Percentiles rank a stretch among this genome's conserved stretches.
These are phyloP conservation scores for Periconia sp. DNA, from an alignment of 2,329 filamentous ascomycete species.

Conservation along the genomic window DNA sequence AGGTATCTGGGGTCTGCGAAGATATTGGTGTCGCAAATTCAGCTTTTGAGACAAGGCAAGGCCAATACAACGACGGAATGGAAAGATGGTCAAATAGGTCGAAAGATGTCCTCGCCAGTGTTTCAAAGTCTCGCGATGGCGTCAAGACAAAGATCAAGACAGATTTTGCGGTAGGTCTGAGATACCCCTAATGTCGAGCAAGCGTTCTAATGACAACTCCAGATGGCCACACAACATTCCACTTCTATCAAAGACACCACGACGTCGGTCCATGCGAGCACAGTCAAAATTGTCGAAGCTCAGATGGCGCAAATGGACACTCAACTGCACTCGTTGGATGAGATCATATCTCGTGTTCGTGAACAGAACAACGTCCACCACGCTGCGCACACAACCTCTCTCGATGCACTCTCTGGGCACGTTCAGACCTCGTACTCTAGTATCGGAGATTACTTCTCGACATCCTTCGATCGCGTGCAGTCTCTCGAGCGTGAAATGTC, in stretches of 20 bases:
- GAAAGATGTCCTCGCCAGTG: conserved; percentile 70
- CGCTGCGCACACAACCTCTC: conserved; percentile 68
- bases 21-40: conserved; percentile 70
- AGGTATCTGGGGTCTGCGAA: conserved; percentile 67
- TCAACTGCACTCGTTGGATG: conserved; percentile 90
- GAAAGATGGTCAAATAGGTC: conserved; percentile 75
- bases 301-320: conserved; percentile 85
- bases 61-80: conserved; percentile 73
- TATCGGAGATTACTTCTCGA: conserved; percentile 73
- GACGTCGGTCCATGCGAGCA: conserved; percentile 87
- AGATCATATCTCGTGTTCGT: conserved; percentile 83
- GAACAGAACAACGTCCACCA: conserved; percentile 82
- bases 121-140: conserved; percentile 74
- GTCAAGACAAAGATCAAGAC: conserved; percentile 83
- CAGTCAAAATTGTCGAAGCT: conserved; percentile 84
- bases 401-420: conserved; percentile 69
- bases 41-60: conserved; percentile 68
- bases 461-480: conserved; percentile 71
- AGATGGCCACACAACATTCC: conserved; percentile 79
- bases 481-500: conserved; percentile 73
- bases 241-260: conserved; percentile 83
- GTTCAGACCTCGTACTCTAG: conserved; percentile 76
- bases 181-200: neutral
- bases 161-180: conserved; percentile 75
- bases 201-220: conserved; percentile 27